These are phyloP conservation scores for Litsea cubeba DNA, from an alignment of 164 flowering plant species.

Conservation along the genomic window DNA sequence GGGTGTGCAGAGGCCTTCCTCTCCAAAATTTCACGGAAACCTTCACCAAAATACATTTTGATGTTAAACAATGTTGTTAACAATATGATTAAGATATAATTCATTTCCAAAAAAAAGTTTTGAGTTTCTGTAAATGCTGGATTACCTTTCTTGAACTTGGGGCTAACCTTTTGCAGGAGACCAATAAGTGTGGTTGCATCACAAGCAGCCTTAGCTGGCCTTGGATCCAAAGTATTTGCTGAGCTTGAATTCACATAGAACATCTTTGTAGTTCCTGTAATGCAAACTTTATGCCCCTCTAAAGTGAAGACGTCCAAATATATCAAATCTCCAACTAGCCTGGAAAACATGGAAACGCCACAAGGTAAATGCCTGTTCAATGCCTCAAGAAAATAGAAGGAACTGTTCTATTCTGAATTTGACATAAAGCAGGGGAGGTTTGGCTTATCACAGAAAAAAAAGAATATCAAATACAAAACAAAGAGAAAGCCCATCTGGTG, in stretches of 20 bases:
- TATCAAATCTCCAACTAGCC: slow-evolving; percentile 95
- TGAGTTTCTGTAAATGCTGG: neutral
- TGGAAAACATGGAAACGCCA: slow-evolving; percentile 21
- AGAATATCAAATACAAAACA: neutral
- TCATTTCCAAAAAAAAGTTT: neutral
- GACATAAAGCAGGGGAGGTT: neutral
- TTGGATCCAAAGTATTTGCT: slow-evolving; percentile 68
- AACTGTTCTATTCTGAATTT: neutral
- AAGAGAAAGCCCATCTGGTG: neutral
- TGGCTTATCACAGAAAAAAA: neutral
- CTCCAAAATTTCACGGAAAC: slow-evolving; percentile 88
- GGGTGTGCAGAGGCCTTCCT: slow-evolving; percentile 88
- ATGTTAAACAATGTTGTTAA: neutral
- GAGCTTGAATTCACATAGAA: slow-evolving; percentile 88
- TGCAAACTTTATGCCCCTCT: slow-evolving; percentile 75
- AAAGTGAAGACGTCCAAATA: slow-evolving; percentile 82
- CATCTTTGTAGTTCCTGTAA: slow-evolving; percentile 78
- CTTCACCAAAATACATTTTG: slow-evolving; percentile 32
- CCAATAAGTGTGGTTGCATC: slow-evolving; percentile 92
- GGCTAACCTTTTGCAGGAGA: slow-evolving; percentile 78
- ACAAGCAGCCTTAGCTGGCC: slow-evolving; percentile 46
- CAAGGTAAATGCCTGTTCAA: neutral
- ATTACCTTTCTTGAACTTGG: slow-evolving; percentile 90
- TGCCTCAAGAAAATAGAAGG: neutral
- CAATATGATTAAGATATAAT: neutral